Evolutionary conservation across 2,329 filamentous ascomycete genomes (phyloP), one percentile per base, ranked within the genome.

Genomic region (Zymoseptoria tritici): DNA sequence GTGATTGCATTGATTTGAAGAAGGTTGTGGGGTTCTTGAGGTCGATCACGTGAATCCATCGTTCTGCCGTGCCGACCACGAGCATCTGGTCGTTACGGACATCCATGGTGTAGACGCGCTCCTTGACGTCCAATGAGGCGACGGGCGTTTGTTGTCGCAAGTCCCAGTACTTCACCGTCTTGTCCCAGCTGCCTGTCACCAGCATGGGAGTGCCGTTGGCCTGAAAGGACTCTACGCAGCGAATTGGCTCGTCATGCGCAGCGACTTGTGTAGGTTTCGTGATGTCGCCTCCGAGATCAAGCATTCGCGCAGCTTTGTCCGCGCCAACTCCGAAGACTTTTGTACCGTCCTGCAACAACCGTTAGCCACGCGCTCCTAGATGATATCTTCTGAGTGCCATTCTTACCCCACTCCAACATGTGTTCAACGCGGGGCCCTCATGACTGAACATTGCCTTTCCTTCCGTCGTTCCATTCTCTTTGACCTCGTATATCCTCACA

Each of bases 1-100:
- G 94, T 71, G 91, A 96, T 77, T 96, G 91, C 55, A 97, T 83
- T 9, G 90, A 93, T 83, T 99, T 99, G 84, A 96, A 97, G 76
- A 97, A 91, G 69, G 90, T 91, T 57, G 84, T 85, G 3, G 94
- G 94, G 62, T 95, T 87, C 72, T 88, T 87, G 58, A 99, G 84
- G 76, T 96, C 91, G 77, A 99, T 82, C 63, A 99, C 88, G 74
- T 97, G 92, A 80, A 99, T 96, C 76, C 95, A 96, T 62, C 94
- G 86, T 72, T 99, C 94, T 11, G 94, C 94, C 0, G 92, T 97
- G 63, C 89, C 94, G 59, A 97, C 81, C 20, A 99, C 94, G 50
- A 97, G 84, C 55, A 99, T 82, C 69, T 94, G 88, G 55, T 69
- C 68, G 29, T 65, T 64, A 72, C 93, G 87, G 55, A 95, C 88